phyloP scores from a whole-genome alignment of 129 eudicot genomes.

The Deinandra increscens region DNA sequence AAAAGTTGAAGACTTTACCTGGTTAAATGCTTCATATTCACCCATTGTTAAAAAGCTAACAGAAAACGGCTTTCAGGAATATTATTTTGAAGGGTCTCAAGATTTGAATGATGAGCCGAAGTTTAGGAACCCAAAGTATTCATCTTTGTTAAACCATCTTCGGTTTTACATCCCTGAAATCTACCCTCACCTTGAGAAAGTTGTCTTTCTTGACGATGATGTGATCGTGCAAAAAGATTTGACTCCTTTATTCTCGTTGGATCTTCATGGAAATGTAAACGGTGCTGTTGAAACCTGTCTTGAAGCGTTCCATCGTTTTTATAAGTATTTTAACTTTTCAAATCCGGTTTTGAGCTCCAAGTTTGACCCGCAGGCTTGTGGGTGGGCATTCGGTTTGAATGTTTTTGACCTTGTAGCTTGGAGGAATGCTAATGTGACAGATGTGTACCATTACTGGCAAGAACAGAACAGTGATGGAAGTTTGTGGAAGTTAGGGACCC shows the following conservation, averaged over 20 bases:
- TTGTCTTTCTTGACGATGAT: slow-evolving; percentile 84
- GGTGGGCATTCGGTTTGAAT: slow-evolving; percentile 94
- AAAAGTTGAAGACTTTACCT: slow-evolving; percentile 65
- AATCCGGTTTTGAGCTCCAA: slow-evolving; percentile 74
- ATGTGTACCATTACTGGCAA: slow-evolving; percentile 66
- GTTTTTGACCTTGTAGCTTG: slow-evolving; percentile 83
- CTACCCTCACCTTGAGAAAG: slow-evolving; percentile 80
- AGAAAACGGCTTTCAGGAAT: slow-evolving; percentile 32
- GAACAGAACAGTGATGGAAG: slow-evolving; percentile 60
- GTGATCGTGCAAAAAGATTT: slow-evolving; percentile 82
- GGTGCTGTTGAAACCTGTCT: slow-evolving; percentile 95
- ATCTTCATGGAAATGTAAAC: slow-evolving; percentile 85
- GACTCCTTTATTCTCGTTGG: slow-evolving; percentile 76
- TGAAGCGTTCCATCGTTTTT: slow-evolving; percentile 75
- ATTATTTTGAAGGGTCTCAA: slow-evolving; percentile 41
- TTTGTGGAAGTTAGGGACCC: slow-evolving; percentile 85
- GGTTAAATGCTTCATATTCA: slow-evolving; percentile 81
- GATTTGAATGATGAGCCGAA: slow-evolving; percentile 39
- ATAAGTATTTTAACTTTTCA: slow-evolving; percentile 82
- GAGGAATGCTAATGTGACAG: slow-evolving; percentile 72
- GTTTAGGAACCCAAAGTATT: slow-evolving; percentile 49
- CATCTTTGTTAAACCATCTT: slow-evolving; percentile 64
- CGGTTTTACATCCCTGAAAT: slow-evolving; percentile 84
- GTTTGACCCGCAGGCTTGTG: slow-evolving; percentile 92
- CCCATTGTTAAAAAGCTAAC: slow-evolving; percentile 43